Evolutionary conservation across 2,329 filamentous ascomycete genomes (phyloP), one percentile per base, ranked within the genome.

Genomic region (Thielaviopsis musarum): DNA sequence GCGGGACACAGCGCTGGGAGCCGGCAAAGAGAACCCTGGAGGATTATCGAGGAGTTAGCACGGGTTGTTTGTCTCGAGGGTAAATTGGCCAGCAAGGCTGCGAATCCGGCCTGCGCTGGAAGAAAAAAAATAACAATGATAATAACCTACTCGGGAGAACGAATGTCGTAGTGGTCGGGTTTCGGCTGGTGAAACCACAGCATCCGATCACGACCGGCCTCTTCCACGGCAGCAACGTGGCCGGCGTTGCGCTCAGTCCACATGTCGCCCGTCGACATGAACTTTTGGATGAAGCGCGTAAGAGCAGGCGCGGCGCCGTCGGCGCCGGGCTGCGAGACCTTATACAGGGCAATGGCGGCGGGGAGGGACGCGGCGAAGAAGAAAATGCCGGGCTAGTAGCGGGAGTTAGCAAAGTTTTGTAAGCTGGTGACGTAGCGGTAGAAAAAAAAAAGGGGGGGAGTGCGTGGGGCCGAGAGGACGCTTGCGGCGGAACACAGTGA

Each of bases 201-300:
- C 64, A 80, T 77, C 66, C 75, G 77, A 70, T 82, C 79, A 67
- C 73, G 76, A 52, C 76, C 77, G 52, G 79, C 79, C 71, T 81
- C 77, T 67, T 82, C 75, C 64, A 77, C 66, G 22, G 74, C 69
- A 59, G 74, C 73, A 49, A 76, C 77, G 69, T 77, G 77, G 58
- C 79, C 67, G 28, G 73, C 68, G 67, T 80, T 81, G 68, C 76
- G 76, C 63, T 72, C 68, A 68, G 76, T 75, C 75, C 75, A 79
- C 62, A 74, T 69, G 66, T 59, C 53, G 15, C 56, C 34, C 67
- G 74, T 72, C 66, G 76, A 75, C 55, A 70, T 68, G 67, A 75
- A 73, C 66, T 72, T 73, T 65, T 69, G 64, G 63, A 81, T 69
- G 70, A 75, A 73, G 67, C 70, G 71, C 62, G 71, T 70, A 59